Evolutionary conservation across 495 filamentous ascomycete species (phyloP), one percentile per base, ranked within the genome.

Genomic region (Hypoxylon cercidicola): DNA sequence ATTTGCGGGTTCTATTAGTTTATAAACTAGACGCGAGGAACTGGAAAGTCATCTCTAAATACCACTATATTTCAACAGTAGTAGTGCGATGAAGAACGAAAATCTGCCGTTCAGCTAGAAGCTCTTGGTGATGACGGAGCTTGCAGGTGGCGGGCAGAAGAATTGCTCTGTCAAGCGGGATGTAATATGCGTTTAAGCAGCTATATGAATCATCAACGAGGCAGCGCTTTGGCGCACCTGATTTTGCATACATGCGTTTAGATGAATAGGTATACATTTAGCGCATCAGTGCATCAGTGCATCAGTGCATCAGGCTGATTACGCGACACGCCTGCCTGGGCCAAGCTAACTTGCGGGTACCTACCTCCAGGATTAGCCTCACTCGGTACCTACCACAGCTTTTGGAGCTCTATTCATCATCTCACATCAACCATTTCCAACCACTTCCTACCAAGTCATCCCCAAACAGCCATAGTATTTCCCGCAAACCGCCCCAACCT

Each of bases 311-410:
- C 48, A 60, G 57, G 60, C 64, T 68, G 69, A 71, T 71, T 71
- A 71, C 69, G 69, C 50, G 69, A 67, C 69, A 53, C 69, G 68
- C 68, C 68, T 71, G 69, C 69, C 69, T 71, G 40, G 50, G 50
- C 16, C 45, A 43, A 60, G 45, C n/a, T 51, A 56, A 23, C 13
- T 25, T 10, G 16, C 20, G 37, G 45, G 60, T 62, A 53, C 57
- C 69, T 61, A 60, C 62, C 56, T 46, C 58, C 58, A 67, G 47
- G 30, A 50, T 20, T 62, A 68, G 59, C 54, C 59, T 55, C 30
- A 30, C 20, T 18, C 37, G 47, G 41, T 44, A 54, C 47, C 45
- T 35, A 44, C 41, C 44, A 62, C 50, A 56, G 51, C 45, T 61
- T 59, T 64, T 16, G 50, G 37, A 66, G 63, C 63, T 66, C 56